These are phyloP conservation scores for Rhodocollybia butyracea DNA, from an alignment of 768 basidiomycete genomes.

Conservation along the genomic window DNA sequence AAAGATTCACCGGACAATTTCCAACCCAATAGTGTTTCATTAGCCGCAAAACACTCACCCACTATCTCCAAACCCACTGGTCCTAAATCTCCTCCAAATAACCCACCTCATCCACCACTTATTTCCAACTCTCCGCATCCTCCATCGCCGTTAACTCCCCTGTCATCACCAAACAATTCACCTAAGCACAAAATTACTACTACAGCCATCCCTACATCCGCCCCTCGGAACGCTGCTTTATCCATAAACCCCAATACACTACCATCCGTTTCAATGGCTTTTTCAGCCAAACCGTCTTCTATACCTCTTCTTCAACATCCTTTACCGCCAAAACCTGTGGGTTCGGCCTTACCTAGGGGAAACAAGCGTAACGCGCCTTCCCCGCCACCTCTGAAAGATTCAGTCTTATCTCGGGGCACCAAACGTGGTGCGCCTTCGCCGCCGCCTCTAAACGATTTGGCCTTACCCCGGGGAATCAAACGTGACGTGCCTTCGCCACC, in stretches of 20 bases:
- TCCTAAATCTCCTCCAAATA: background rate
- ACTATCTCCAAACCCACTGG: background rate
- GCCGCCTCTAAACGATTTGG: slow-evolving; percentile 6
- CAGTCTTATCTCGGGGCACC: slow-evolving; percentile 23
- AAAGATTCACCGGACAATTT: background rate
- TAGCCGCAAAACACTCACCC: background rate
- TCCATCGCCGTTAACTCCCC: background rate
- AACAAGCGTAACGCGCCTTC: slow-evolving; percentile 33
- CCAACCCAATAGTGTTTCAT: background rate
- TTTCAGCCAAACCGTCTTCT: background rate
- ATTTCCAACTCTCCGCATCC: no score
- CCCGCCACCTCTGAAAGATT: slow-evolving; percentile 5
- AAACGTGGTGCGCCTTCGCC: slow-evolving; percentile 32
- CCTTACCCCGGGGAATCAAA: slow-evolving; percentile 31
- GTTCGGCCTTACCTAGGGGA: slow-evolving; percentile 18
- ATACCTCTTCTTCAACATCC: slow-evolving; percentile 17
- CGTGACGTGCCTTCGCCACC: slow-evolving; percentile 23
- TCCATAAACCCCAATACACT: background rate
- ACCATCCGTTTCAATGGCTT: background rate
- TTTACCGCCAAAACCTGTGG: slow-evolving; percentile 29
- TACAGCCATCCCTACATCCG: background rate
- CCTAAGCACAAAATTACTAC: background rate
- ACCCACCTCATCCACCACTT: background rate
- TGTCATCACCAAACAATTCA: background rate
- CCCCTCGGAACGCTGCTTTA: background rate